Conservation (phyloP, 345 rosid genomes). For the Hibiscus trionum region DNA sequence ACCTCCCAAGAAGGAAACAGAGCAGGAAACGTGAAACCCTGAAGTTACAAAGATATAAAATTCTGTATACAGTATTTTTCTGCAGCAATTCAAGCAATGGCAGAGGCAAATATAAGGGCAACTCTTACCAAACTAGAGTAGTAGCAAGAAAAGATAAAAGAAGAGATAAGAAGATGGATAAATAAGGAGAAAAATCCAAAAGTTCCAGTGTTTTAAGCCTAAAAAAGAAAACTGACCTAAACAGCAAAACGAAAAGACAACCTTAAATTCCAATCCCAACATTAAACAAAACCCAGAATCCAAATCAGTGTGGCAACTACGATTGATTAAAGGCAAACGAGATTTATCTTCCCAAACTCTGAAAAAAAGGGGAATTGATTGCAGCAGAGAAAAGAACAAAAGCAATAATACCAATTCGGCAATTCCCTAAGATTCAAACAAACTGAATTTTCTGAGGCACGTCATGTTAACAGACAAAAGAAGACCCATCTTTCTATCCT, state of each 20-base stretch:
- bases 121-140: constrained; percentile 9
- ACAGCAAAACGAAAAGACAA: background rate
- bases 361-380: too few species aligned
- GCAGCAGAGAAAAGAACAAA: too few species aligned
- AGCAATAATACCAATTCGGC: too few species aligned
- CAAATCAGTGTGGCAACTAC: background rate
- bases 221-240: background rate
- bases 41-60: too few species aligned
- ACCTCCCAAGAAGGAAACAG: background rate
- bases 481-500: background rate
- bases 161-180: constrained; percentile 23
- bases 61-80: background rate
- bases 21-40: too few species aligned
- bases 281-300: background rate
- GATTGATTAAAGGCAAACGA: too few species aligned
- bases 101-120: constrained; percentile 13
- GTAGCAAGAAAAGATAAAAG: constrained; percentile 24
- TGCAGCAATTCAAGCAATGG: constrained; percentile 10
- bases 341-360: too few species aligned
- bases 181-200: constrained; percentile 18
- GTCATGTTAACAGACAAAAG: constrained; percentile 20
- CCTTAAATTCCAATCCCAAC: background rate
- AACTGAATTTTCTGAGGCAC: constrained; percentile 14
- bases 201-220: constrained; percentile 2
- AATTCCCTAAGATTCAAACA: background rate